Evolutionary conservation across 495 filamentous ascomycete genomes (phyloP).

Genomic region (Penicillium steckii): DNA sequence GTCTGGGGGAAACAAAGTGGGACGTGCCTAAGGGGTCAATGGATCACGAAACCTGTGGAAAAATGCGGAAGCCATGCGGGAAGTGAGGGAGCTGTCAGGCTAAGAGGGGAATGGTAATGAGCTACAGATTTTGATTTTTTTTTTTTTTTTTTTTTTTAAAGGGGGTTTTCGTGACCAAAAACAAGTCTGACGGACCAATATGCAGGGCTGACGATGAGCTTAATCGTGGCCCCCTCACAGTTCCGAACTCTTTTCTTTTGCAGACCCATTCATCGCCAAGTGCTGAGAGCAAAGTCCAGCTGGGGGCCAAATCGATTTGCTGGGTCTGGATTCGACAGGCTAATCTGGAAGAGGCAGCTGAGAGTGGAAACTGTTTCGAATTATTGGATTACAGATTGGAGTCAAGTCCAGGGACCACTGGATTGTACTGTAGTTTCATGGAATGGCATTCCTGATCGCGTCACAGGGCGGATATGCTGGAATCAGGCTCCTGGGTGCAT

Average conservation of each 20-base stretch:
- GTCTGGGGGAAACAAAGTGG: slow-evolving; percentile 14
- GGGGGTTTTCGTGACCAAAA: background rate
- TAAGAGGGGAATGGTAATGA: background rate
- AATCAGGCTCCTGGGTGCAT: slow-evolving; percentile 4
- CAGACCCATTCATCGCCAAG: slow-evolving; percentile 1
- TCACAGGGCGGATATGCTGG: slow-evolving; percentile 6
- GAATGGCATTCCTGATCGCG: slow-evolving; percentile 10
- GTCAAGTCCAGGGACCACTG: background rate
- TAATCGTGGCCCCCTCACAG: slow-evolving; percentile 7
- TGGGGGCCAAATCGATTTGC: background rate
- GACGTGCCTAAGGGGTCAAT: slow-evolving; percentile 22
- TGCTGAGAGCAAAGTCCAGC: background rate
- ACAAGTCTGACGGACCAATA: background rate
- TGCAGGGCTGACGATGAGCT: slow-evolving; percentile 18
- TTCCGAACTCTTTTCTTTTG: background rate
- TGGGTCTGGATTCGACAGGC: background rate
- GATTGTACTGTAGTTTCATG: background rate
- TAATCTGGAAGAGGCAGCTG: background rate
- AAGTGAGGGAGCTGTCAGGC: slow-evolving; percentile 14
- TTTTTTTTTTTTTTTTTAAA: too few relatives aligned
- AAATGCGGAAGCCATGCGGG: slow-evolving; percentile 11
- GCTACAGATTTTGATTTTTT: background rate
- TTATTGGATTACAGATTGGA: background rate
- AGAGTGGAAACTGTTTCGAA: background rate
- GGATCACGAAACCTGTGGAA: slow-evolving; percentile 7